Base-by-base conservation (phyloP, 2,329 filamentous ascomycete genomes). In the Aspergillus fijiensis region DNA sequence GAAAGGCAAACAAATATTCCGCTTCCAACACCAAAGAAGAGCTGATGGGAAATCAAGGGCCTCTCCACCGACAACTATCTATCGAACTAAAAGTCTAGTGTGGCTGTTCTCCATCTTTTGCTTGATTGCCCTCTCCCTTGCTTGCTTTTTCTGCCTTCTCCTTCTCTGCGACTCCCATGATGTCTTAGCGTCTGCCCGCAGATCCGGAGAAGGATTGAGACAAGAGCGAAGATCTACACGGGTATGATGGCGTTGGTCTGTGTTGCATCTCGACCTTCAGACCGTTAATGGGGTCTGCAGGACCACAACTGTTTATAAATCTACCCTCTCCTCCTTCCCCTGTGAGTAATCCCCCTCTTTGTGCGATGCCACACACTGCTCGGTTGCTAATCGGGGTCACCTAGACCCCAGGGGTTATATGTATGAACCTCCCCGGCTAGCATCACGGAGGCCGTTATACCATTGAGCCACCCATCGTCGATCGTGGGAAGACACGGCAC, bases 121-220 rank as follows among this genome's bases (percentile, higher is more conserved):
- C 54, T 64, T 60, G 62, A 65, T 65, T 58, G 58, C 31, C 42
- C 33, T 56, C 62, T 63, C 65, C 65, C 66, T 68, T 68, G 66
- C 66, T 63, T 66, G 55, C 57, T 58, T 59, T 56, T 59, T 51
- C 56, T 50, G 21, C 57, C 39, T 55, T 51, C 50, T 27, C 35
- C 55, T 55, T 50, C 51, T 55, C 31, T 45, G 21, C 25, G 45
- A 47, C 51, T 49, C 55, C 52, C 55, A 60, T 64, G 58, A 49
- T 66, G 60, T 68, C 63, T 65, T 48, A 57, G 55, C 42, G n/a
- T 57, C 52, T 39, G 58, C 29, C 64, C 61, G 58, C 56, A 45
- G 61, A 64, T 62, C 63, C 60, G 62, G 60, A 63, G 63, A 64
- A 65, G 56, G 60, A 55, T 65, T 65, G 61, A 63, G 60, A 60